Evolutionary conservation across 495 filamentous ascomycete species (phyloP).

Genomic region (Aspergillus carlsbadensis): DNA sequence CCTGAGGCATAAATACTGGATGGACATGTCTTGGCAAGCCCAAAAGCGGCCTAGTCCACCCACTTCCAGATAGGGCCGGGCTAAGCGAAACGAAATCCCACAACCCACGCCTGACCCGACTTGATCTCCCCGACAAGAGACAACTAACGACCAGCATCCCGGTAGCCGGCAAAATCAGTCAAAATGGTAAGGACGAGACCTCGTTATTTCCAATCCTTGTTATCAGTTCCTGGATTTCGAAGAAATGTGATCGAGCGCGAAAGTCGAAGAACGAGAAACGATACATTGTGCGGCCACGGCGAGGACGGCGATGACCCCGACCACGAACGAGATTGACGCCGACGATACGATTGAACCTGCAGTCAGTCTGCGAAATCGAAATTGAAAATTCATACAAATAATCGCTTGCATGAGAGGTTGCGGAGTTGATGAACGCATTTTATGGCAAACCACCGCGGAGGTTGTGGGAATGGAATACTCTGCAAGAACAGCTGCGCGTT

Average conservation of each 20-base stretch:
- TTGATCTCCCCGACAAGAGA: constrained; percentile 48
- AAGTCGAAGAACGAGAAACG: constrained; percentile 22
- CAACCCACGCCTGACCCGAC: constrained; percentile 38
- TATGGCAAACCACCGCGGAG: no score
- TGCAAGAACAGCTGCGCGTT: neutral
- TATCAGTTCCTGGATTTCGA: constrained; percentile 8
- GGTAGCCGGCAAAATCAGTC: constrained; percentile 51
- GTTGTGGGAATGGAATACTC: no score
- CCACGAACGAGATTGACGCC: neutral
- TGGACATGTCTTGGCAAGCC: constrained; percentile 28
- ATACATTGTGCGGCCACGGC: neutral
- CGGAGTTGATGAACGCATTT: no score
- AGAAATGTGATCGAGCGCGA: constrained; percentile 17
- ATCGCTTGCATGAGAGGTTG: neutral
- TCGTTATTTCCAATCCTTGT: constrained; percentile 10
- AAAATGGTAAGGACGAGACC: constrained; percentile 55
- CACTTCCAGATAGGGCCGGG: constrained; percentile 39
- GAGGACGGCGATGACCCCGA: neutral
- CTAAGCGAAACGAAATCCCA: constrained; percentile 53
- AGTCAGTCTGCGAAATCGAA: no score
- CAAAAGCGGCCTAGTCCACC: constrained; percentile 32
- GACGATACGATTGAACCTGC: neutral
- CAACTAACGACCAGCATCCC: constrained; percentile 49
- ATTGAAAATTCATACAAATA: neutral
- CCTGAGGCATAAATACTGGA: constrained; percentile 13